phyloP scores from a whole-genome alignment of 179 eudicot genomes.

The Beta macrorhiza region DNA sequence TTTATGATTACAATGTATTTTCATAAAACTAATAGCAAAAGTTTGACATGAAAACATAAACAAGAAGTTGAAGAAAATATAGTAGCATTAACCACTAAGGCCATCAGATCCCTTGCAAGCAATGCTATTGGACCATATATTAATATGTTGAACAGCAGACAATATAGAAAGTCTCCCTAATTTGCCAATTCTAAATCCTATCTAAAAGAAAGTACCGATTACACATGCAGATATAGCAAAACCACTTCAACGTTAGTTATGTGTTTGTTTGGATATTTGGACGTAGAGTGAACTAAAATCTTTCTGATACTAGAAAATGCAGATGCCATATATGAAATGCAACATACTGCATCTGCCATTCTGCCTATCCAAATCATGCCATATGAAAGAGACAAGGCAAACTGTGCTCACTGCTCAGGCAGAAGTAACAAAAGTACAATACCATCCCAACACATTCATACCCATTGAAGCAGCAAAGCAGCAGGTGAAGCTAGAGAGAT shows the following conservation, averaged over 20 bases:
- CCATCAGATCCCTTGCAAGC: not conserved
- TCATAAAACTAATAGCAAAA: not conserved
- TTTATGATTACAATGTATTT: not conserved
- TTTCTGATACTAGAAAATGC: not conserved
- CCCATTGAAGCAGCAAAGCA: slow-evolving; percentile 90
- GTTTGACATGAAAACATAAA: not conserved
- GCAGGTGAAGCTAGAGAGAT: slow-evolving; percentile 72
- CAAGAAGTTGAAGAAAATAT: not conserved
- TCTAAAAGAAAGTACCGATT: not conserved
- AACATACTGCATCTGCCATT: slow-evolving; percentile 3
- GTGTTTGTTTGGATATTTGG: too few relatives aligned
- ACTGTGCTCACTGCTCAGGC: not conserved
- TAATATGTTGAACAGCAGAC: too few relatives aligned
- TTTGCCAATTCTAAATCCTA: not conserved
- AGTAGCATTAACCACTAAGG: not conserved
- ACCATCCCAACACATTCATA: slow-evolving; percentile 26
- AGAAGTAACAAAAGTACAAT: not conserved
- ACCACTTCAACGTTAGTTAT: not conserved
- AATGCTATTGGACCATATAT: not conserved
- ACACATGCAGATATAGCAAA: not conserved
- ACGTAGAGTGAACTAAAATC: not conserved
- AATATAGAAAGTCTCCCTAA: not conserved
- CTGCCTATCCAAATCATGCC: not conserved
- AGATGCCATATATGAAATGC: not conserved
- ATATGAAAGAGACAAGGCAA: not conserved